These are phyloP conservation scores for Cryoendolithus antarcticus DNA, from an alignment of 2,329 filamentous ascomycete species.

Conservation along the genomic window DNA sequence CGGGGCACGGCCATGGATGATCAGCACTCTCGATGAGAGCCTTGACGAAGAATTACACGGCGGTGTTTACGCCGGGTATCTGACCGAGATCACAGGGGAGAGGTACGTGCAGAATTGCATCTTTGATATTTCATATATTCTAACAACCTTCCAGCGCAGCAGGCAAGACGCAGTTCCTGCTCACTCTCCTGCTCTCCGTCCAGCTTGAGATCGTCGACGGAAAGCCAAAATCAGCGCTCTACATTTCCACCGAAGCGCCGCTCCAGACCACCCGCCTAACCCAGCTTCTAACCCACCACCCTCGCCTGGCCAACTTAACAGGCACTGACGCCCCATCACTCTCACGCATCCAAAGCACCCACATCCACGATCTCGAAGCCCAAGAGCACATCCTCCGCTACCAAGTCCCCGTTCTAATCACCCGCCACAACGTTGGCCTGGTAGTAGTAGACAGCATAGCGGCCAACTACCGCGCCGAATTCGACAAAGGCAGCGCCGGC, in stretches of 20 bases:
- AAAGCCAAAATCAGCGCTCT: conserved; percentile 62
- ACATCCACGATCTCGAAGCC: conserved; percentile 78
- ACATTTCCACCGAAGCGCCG: conserved; percentile 85
- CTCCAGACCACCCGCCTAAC: conserved; percentile 69
- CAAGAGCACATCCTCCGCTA: conserved; percentile 92
- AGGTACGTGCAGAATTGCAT: conserved; percentile 40
- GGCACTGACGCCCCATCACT: conserved; percentile 47
- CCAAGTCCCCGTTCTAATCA: conserved; percentile 77
- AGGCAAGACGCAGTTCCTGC: conserved; percentile 89
- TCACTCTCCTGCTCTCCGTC: conserved; percentile 69
- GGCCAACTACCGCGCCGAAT: conserved; percentile 90
- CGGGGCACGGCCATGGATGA: conserved; percentile 40
- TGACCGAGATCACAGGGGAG: conserved; percentile 87
- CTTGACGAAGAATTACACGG: conserved; percentile 64
- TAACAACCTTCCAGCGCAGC: conserved; percentile 46
- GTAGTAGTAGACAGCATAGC: conserved; percentile 84
- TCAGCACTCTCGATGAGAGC: conserved; percentile 67
- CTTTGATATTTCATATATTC: conserved; percentile 3
- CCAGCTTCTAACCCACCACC: conserved; percentile 62
- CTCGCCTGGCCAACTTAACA: conserved; percentile 39
- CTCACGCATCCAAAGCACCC: conserved; percentile 65
- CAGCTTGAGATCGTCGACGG: conserved; percentile 44
- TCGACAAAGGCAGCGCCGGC: conserved; percentile 37
- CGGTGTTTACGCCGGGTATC: conserved; percentile 65
- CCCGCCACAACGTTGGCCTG: conserved; percentile 64